Evolutionary conservation across 2,329 filamentous ascomycete species (phyloP).

Genomic region (Rugonectria rugulosa): DNA sequence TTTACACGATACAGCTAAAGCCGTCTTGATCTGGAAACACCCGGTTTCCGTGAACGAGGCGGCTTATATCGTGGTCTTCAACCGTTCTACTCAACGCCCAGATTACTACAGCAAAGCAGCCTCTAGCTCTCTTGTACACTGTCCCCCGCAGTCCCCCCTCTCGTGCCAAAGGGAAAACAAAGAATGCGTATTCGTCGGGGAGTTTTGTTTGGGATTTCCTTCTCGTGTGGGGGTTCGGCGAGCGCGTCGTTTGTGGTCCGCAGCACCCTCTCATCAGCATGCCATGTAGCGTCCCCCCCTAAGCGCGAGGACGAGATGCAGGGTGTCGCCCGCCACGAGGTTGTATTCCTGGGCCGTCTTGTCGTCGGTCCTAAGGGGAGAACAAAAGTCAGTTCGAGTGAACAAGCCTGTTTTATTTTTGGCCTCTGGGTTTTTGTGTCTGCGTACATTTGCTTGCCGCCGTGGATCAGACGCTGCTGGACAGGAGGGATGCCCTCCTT

Average conservation of each 20-base stretch:
- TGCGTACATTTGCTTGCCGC: slow-evolving; percentile 96
- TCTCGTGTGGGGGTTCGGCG: background rate
- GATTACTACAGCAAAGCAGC: slow-evolving; percentile 22
- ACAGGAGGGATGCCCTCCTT: slow-evolving; percentile 98
- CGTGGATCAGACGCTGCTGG: slow-evolving; percentile 94
- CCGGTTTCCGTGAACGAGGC: slow-evolving; percentile 12
- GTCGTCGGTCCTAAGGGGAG: slow-evolving; percentile 78
- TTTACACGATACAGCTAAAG: background rate
- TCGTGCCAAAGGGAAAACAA: too few relatives aligned
- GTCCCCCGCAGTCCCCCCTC: background rate
- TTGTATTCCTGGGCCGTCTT: slow-evolving; percentile 91
- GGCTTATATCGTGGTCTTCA: slow-evolving; percentile 12
- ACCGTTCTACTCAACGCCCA: slow-evolving; percentile 15
- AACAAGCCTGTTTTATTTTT: background rate
- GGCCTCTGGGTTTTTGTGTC: background rate
- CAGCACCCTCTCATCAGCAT: slow-evolving; percentile 12
- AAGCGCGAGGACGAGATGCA: slow-evolving; percentile 94
- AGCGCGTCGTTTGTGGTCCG: background rate
- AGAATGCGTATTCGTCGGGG: too few relatives aligned
- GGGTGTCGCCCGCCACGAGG: slow-evolving; percentile 88
- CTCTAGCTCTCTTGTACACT: slow-evolving; percentile 6
- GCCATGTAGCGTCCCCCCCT: slow-evolving; percentile 69
- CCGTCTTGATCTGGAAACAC: slow-evolving; percentile 9
- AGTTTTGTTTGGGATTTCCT: background rate
- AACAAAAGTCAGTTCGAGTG: too few relatives aligned